Evolutionary conservation across 1,139 yeast species (phyloP), one percentile per base, ranked within the genome.

Genomic region (Spathaspora sp.): DNA sequence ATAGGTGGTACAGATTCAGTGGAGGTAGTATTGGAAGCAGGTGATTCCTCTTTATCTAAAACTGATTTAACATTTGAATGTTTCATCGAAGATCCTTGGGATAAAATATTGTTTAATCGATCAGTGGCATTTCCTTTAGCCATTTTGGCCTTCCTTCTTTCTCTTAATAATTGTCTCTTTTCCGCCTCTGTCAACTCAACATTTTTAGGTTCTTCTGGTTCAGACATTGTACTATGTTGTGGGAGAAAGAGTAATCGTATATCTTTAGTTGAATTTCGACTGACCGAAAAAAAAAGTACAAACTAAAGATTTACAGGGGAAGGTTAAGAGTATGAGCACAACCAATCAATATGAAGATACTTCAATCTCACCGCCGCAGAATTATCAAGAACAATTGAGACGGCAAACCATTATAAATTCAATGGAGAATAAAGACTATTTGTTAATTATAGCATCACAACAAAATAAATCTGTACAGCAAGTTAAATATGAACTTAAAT

Each of bases 141-240:
- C 73, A 86, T 76, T 61, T 84, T 85, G 53, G 87, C 86, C 43
- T 82, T 85, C 55, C 91, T 74, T 59, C 89, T 76, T 58, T 86
- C 90, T 50, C 90, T 74, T 36, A 85, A 65, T 25, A 82, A 56
- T 47, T 73, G 70, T 56, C 84, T 78, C 65, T 81, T 84, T 56
- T 86, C 91, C 39, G 82, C 85, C 4, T 83, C 86, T 26, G 78
- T 61, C 44, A 78, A 43, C 43, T 63, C 42, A 16, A 51, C 67
- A 7, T 42, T 29, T 27, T 26, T 27, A 17, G 68, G 53, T 65
- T 67, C 64, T n/a, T 10, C 31, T 33, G 50, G 16, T 16, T 44
- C 44, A 15, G 51, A 43, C 51, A 49, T 49, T n/a, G n/a, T n/a
- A n/a, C 20, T 20, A 13, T 7, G 36, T 15, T 13, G 15, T 31